A percentile compares a stretch with the other conserved stretches of the same genome.
phyloP scores from a whole-genome alignment of 1,284 basidiomycete species.

The Rhodotorula sp. region DNA sequence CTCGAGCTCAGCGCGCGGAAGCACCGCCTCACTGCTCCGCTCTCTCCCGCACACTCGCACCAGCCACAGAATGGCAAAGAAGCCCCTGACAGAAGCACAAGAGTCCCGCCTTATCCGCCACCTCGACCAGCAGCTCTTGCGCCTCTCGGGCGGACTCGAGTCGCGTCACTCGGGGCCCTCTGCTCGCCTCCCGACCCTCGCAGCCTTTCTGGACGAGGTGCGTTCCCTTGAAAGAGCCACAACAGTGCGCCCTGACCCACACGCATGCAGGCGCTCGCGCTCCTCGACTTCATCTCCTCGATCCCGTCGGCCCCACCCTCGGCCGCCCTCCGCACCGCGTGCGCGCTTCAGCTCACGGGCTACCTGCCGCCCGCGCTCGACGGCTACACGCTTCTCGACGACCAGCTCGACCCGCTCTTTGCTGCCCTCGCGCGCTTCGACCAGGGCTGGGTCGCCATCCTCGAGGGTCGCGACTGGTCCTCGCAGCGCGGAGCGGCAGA shows the following conservation, averaged over 20 bases:
- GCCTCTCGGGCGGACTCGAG: conserved; percentile 20
- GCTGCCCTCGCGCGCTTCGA: conserved; percentile 23
- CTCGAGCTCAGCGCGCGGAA: not conserved
- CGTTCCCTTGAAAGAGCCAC: not conserved
- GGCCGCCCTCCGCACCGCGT: conserved; percentile 15
- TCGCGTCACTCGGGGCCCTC: conserved; percentile 9
- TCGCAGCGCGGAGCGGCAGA: not conserved
- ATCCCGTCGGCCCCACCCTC: conserved; percentile 31
- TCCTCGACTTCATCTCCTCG: conserved; percentile 25
- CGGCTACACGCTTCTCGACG: conserved; percentile 22
- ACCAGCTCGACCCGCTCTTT: conserved; percentile 4
- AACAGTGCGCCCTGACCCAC: not conserved
- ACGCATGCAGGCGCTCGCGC: conserved; percentile 11
- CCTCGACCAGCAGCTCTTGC: conserved; percentile 28
- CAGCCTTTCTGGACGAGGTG: conserved; percentile 24
- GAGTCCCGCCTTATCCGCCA: conserved; percentile 26
- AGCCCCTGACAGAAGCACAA: conserved; percentile 14
- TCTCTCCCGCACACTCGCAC: not conserved
- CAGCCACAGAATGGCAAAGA: not conserved
- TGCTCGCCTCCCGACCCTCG: conserved; percentile 9
- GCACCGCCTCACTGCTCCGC: too few relatives aligned
- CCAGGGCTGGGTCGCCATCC: conserved; percentile 16
- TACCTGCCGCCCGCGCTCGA: conserved; percentile 26
- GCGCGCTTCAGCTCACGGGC: conserved; percentile 25
- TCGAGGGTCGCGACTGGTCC: conserved; percentile 30